These are phyloP conservation scores for Penicillium lagena DNA, from an alignment of 495 filamentous ascomycete genomes.

Conservation along the genomic window DNA sequence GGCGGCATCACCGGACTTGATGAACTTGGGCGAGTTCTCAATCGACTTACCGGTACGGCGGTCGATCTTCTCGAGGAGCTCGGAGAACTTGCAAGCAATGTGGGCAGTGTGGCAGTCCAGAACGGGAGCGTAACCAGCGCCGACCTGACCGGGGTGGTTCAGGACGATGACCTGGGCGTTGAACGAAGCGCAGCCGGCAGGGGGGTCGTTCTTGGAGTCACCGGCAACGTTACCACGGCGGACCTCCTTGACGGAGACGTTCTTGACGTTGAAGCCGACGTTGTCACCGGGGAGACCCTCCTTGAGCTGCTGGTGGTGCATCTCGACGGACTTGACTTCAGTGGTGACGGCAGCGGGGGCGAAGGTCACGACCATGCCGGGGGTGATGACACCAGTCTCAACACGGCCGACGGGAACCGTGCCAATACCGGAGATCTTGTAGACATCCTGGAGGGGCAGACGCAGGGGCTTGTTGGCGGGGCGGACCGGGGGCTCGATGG, in stretches of 20 bases:
- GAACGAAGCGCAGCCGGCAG: slow-evolving; percentile 83
- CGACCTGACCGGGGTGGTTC: slow-evolving; percentile 99
- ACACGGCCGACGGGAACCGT: slow-evolving; percentile 99
- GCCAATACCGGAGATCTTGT: slow-evolving; percentile 99
- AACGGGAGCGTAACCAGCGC: slow-evolving; percentile 97
- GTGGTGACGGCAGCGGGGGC: slow-evolving; percentile 98
- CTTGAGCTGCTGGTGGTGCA: slow-evolving; percentile 99
- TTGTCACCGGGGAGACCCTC: slow-evolving; percentile 98
- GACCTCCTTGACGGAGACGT: slow-evolving; percentile 99
- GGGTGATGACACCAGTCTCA: slow-evolving; percentile 96
- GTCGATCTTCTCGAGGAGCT: slow-evolving; percentile 99
- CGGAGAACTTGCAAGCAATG: slow-evolving; percentile 99
- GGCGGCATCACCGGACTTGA: slow-evolving; percentile 99
- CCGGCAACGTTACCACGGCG: slow-evolving; percentile 99
- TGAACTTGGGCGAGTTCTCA: slow-evolving; percentile 89
- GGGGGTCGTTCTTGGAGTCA: slow-evolving; percentile 99
- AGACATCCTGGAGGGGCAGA: slow-evolving; percentile 99
- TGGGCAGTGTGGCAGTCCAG: slow-evolving; percentile 99
- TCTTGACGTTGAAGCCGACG: slow-evolving; percentile 99
- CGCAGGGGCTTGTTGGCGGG: slow-evolving; percentile 86
- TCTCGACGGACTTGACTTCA: slow-evolving; percentile 99
- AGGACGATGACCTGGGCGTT: slow-evolving; percentile 99
- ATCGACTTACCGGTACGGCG: slow-evolving; percentile 99
- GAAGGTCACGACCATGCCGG: slow-evolving; percentile 87
- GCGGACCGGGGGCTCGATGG: slow-evolving; percentile 88